These are phyloP conservation scores for Populus pruinosa DNA, from an alignment of 345 rosid genomes.

Conservation along the genomic window DNA sequence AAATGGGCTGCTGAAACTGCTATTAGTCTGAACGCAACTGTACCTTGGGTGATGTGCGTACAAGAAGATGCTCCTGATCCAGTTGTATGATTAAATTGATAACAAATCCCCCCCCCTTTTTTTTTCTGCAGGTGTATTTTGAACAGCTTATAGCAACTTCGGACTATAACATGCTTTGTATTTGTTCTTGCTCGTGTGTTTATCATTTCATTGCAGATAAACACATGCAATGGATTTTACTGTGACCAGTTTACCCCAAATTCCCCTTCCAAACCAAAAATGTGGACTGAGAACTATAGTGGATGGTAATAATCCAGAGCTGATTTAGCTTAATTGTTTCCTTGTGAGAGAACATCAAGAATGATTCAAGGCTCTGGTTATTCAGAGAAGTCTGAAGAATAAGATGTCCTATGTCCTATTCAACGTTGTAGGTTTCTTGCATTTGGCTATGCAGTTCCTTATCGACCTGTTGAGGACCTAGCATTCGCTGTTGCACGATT, in stretches of 20 bases:
- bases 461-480: constrained; percentile 65
- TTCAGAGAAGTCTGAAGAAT: not conserved
- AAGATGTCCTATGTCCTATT: not conserved
- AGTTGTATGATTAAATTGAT: constrained; percentile 31
- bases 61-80: constrained; percentile 67
- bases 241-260: constrained; percentile 97
- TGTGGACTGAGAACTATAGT: constrained; percentile 98
- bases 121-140: not conserved
- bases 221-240: constrained; percentile 78
- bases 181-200: not conserved
- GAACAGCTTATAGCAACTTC: not conserved
- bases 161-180: not conserved
- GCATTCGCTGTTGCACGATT: constrained; percentile 67
- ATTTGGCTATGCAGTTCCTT: constrained; percentile 61
- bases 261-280: constrained; percentile 74
- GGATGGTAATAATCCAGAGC: constrained; percentile 45
- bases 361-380: not conserved
- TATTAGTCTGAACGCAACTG: constrained; percentile 50
- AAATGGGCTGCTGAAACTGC: constrained; percentile 72
- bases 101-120: not conserved
- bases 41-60: constrained; percentile 68
- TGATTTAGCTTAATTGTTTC: not conserved
- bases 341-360: not conserved
- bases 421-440: constrained; percentile 46
- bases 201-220: constrained; percentile 39